Base-by-base conservation (phyloP, 208 protist genomes). In the Wallacemonas rigidus region DNA sequence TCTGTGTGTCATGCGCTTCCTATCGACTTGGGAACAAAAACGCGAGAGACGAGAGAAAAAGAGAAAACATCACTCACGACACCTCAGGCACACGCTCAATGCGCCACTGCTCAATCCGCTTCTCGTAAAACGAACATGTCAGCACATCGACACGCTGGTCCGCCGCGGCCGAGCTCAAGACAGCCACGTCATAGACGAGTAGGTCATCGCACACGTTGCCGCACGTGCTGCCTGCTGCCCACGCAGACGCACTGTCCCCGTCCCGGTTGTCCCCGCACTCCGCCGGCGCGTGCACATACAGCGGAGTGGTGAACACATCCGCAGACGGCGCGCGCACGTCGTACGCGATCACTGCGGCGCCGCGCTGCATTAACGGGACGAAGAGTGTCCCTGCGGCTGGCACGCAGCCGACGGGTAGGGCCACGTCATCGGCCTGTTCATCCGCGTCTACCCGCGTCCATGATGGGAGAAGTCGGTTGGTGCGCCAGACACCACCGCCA, bases 311-410 rank as follows among this genome's bases (percentile, higher is more conserved):
- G 67, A 93, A 93, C 0, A 88, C 81, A 11, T 77, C 70, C 40
- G 69, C 77, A 26, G 53, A 77, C 2, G 79, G 35, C 15, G 48
- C 67, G 43, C 1, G 60, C 56, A 84, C 71, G 60, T 90, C 73
- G 80, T 93, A 93, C 9, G 69, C 75, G 60, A 94, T 67, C 51
- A 93, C 55, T 17, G 84, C 91, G n/a, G 89, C 87, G 2, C 91
- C 91, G 40, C 89, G 74, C 67, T 96, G 91, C 91, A 96, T 96
- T 43, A 94, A 77, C 55, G 91, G 91, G 60, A 96, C 62, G 47
- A 89, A 69, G 17, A 96, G 78, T 17, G 75, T 65, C 40, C 89
- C 91, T 14, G 39, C 17, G 40, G 61, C 57, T 43, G 88, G 81
- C 39, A 91, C 85, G 71, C 79, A 90, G 5, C 72, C 58, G 36